Evolutionary conservation across 129 eudicot species (phyloP).

Genomic region (Ambrosia artemisiifolia): DNA sequence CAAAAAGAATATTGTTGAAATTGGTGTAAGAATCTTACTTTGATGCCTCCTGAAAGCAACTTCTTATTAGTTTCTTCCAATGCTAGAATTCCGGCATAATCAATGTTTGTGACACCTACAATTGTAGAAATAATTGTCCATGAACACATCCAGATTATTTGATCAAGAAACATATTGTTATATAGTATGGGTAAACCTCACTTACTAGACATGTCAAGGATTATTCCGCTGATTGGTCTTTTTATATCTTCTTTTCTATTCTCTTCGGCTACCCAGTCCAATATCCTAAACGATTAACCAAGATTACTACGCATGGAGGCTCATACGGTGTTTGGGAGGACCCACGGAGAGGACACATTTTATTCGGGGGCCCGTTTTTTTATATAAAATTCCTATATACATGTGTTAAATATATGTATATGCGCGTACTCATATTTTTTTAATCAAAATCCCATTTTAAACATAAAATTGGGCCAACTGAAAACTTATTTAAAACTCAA

Average conservation of each 20-base stretch:
- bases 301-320: background rate
- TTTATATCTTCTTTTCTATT: conserved; percentile 27
- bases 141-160: background rate
- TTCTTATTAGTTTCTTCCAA: conserved; percentile 50
- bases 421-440: too few relatives aligned
- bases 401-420: too few relatives aligned
- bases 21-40: conserved; percentile 30
- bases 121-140: background rate
- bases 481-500: too few relatives aligned
- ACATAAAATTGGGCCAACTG: too few relatives aligned
- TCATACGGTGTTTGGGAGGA: too few relatives aligned
- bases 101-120: conserved; percentile 53
- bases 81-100: conserved; percentile 51
- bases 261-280: conserved; percentile 39
- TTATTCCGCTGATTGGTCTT: conserved; percentile 37
- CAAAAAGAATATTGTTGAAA: background rate
- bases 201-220: conserved; percentile 72
- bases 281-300: conserved; percentile 35
- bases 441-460: too few relatives aligned
- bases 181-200: background rate
- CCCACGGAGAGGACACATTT: too few relatives aligned
- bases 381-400: too few relatives aligned
- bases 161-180: background rate
- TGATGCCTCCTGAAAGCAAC: conserved; percentile 41
- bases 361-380: too few relatives aligned